Evolutionary conservation across 768 basidiomycete species (phyloP).

Genomic region (Trametes meyenii): DNA sequence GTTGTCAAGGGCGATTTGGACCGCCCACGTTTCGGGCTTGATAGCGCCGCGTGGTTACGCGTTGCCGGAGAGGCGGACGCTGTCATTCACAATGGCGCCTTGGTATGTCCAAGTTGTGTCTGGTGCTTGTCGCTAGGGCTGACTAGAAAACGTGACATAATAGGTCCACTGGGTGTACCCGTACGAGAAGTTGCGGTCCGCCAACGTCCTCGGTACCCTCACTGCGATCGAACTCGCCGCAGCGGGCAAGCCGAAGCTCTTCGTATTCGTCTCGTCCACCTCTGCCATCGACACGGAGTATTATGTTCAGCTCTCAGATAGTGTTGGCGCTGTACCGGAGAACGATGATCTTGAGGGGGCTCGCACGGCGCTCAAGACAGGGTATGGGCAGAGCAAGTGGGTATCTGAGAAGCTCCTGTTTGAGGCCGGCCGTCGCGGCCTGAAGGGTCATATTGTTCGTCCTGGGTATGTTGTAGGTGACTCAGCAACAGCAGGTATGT

Average conservation of each 20-base stretch:
- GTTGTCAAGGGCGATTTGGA: constrained; percentile 86
- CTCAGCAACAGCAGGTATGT: constrained; percentile 80
- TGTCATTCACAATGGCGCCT: constrained; percentile 93
- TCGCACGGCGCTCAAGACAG: constrained; percentile 71
- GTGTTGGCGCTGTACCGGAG: constrained; percentile 77
- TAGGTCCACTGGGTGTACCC: constrained; percentile 99
- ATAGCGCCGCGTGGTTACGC: constrained; percentile 61
- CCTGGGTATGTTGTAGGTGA: constrained; percentile 98
- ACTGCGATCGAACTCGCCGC: constrained; percentile 81
- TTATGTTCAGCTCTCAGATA: constrained; percentile 86
- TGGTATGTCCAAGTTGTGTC: constrained; percentile 57
- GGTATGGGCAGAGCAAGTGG: constrained; percentile 99
- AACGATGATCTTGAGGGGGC: constrained; percentile 89
- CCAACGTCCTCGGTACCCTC: constrained; percentile 93
- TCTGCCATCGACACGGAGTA: constrained; percentile 92
- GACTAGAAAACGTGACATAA: background rate
- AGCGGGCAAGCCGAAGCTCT: constrained; percentile 68
- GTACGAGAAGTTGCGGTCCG: constrained; percentile 87
- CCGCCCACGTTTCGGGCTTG: constrained; percentile 73
- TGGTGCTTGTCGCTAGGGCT: background rate
- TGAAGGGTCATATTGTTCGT: constrained; percentile 84
- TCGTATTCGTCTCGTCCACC: constrained; percentile 95
- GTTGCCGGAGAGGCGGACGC: constrained; percentile 76
- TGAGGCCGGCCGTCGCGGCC: constrained; percentile 86
- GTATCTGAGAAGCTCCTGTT: constrained; percentile 94